Evolutionary conservation across 371 early-diverging fungal genomes (phyloP), one percentile per base, ranked within the genome.

Genomic region (Nematocida major): DNA sequence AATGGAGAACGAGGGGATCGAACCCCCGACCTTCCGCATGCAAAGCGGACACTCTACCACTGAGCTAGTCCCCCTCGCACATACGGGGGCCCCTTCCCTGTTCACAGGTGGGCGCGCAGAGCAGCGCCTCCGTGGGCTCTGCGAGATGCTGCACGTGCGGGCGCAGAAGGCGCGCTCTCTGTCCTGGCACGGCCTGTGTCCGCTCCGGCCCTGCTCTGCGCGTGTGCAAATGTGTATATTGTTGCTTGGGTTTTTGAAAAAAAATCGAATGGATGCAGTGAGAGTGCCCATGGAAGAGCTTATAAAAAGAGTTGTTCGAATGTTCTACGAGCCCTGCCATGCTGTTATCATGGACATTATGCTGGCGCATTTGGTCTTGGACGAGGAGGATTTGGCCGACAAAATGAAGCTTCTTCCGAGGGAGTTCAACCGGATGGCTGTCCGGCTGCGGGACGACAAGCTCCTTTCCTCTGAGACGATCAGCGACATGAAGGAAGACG

Each of bases 21-120:
- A 88, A 88, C 15, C 69, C 87, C 54, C 59, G 77, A 69, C 85
- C 88, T 80, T 78, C 85, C 66, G 88, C 87, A 51, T 87, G 88
- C 53, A 87, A 88, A 81, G 83, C 86, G 59, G 87, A 87, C 73
- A 82, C 86, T 61, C 85, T 86, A 82, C 86, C 85, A 81, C 78
- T 80, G 80, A 80, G 78, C 80, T 59, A 80, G 77, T 45, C 59
- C 80, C 80, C 80, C 80, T n/a, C 13, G n/a, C 54, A 62, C 18
- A 63, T 39, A 42, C 26, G 59, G 11, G 9, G 18, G 61, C 50
- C 11, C 50, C 24, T 13, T 13, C 11, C 39, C 32, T 53, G 18
- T 47, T 7, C 13, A 53, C 4, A n/a, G 4, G 53, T 11, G 5
- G n/a, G 38, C 42, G 61, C 40, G 28, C 39, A n/a, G n/a, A n/a